These are phyloP conservation scores for Tulasnella calospora DNA, from an alignment of 768 basidiomycete species.

Conservation along the genomic window DNA sequence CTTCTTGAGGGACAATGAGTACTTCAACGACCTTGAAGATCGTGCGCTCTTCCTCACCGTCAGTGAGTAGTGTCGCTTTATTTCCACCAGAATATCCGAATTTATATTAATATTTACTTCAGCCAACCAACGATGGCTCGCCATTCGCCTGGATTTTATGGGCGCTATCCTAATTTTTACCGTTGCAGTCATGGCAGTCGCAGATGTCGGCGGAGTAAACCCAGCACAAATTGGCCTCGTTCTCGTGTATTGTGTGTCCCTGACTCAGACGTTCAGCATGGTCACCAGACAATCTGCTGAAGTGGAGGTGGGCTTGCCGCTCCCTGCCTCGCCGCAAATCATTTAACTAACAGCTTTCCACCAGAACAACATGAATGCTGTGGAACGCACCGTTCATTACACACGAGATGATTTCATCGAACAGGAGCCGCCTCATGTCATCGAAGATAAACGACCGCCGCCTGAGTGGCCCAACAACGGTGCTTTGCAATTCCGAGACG, in stretches of 20 bases:
- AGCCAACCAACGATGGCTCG: conserved; percentile 52
- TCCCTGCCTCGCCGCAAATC: not conserved
- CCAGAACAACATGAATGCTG: conserved; percentile 62
- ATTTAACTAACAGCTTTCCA: not conserved
- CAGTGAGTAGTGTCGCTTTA: conserved; percentile 29
- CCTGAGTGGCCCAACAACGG: conserved; percentile 61
- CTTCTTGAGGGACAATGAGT: conserved; percentile 61
- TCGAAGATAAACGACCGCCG: conserved; percentile 51
- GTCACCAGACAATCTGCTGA: conserved; percentile 59
- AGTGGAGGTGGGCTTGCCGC: conserved; percentile 47
- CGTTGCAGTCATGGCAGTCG: conserved; percentile 63
- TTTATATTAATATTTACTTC: not conserved
- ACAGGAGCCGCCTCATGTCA: conserved; percentile 63
- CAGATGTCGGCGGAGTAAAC: conserved; percentile 51
- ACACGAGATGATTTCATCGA: conserved; percentile 48
- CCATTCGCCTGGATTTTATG: conserved; percentile 64
- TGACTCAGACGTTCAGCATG: conserved; percentile 52
- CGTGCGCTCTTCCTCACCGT: conserved; percentile 62
- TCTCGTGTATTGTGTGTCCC: conserved; percentile 52
- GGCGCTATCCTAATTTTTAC: conserved; percentile 56
- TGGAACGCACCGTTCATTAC: conserved; percentile 57
- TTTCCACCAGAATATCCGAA: not conserved
- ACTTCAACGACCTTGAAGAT: conserved; percentile 68
- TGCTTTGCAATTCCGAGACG: conserved; percentile 55
- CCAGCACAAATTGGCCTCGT: conserved; percentile 69